A percentile compares a stretch with the other conserved stretches of the same genome.
phyloP scores from a whole-genome alignment of 2,329 filamentous ascomycete species.

The Botryotinia convoluta region DNA sequence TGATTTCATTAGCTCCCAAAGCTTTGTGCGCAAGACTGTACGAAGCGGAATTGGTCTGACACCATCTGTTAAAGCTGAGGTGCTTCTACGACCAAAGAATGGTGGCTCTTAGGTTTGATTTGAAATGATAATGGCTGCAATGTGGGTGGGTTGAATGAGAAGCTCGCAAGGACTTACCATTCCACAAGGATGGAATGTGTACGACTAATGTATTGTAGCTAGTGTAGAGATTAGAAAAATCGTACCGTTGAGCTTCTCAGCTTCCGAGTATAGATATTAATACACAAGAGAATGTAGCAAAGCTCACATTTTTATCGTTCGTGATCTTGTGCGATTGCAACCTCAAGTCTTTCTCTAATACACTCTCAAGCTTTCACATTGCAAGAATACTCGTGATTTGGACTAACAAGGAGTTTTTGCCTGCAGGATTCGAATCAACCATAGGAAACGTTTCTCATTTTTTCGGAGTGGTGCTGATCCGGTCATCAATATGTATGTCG shows the following conservation, averaged over 20 bases:
- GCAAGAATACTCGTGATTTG: background rate
- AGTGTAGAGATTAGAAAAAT: background rate
- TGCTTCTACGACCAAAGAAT: background rate
- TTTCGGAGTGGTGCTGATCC: background rate
- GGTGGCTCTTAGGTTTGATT: background rate
- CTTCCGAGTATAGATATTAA: background rate
- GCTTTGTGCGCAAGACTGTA: background rate
- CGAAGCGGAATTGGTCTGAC: background rate
- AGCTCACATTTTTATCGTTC: background rate
- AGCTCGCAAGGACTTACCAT: background rate
- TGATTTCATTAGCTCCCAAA: background rate
- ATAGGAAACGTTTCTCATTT: background rate
- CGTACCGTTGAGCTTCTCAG: background rate
- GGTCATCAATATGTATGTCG: background rate
- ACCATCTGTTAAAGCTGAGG: background rate
- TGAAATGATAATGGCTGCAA: background rate
- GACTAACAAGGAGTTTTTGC: background rate
- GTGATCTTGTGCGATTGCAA: background rate
- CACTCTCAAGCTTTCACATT: background rate
- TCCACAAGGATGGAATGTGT: background rate
- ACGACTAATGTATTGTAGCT: background rate
- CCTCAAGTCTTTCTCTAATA: background rate
- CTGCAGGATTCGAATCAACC: background rate
- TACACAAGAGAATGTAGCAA: background rate
- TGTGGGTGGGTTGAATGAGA: background rate